Conservation (phyloP, 2,329 filamentous ascomycete genomes). For the Sclerotinia borealis region DNA sequence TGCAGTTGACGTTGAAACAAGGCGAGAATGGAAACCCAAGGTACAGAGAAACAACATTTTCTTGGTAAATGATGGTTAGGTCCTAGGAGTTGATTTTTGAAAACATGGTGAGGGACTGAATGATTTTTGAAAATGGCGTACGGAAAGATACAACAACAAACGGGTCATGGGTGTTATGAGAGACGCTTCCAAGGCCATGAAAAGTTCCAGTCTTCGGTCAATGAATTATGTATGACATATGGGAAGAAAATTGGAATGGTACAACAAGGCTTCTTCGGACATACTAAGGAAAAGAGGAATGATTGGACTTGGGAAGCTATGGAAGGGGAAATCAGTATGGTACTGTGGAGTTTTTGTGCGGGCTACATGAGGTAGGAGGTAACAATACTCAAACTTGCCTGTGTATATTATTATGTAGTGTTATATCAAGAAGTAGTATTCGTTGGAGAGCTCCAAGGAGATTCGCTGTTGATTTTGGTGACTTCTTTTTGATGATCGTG, state of each 20-base stretch:
- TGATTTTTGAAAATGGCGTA: constrained; percentile 3
- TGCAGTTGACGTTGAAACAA: constrained; percentile 27
- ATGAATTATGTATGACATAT: not conserved
- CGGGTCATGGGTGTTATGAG: not conserved
- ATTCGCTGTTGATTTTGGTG: not conserved
- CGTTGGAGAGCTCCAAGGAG: not conserved
- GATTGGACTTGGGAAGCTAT: not conserved
- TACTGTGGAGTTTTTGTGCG: not conserved
- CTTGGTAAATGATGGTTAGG: constrained; percentile 22
- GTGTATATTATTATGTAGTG: constrained; percentile 12
- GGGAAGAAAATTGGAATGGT: not conserved
- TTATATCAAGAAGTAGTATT: not conserved
- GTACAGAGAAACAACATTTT: constrained; percentile 31
- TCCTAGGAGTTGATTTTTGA: not conserved
- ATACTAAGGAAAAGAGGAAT: not conserved
- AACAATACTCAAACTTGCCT: not conserved
- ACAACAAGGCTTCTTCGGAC: not conserved
- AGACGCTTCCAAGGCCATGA: not conserved
- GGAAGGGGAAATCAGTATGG: not conserved
- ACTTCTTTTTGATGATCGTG: not conserved
- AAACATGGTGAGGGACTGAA: not conserved
- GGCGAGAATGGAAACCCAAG: constrained; percentile 23
- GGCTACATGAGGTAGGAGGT: not conserved
- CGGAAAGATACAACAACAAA: not conserved
- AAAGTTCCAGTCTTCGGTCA: not conserved